These are phyloP conservation scores for Bocquillonia castaneifolia DNA, from an alignment of 441 rosid genomes.

Conservation along the genomic window DNA sequence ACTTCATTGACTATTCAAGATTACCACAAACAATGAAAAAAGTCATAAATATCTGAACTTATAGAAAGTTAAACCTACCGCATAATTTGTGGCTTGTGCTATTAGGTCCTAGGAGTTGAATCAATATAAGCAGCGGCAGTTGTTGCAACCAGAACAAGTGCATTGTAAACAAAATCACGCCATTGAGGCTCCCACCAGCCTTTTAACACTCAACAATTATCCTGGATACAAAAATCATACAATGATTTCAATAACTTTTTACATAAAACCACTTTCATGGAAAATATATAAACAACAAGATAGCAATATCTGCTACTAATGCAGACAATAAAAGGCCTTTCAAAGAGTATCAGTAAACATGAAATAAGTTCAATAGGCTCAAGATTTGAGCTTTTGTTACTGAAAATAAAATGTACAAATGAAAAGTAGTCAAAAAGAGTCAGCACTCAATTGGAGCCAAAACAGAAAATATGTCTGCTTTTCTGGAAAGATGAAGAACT, in stretches of 20 bases:
- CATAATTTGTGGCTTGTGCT: conserved; percentile 19
- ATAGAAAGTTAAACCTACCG: conserved; percentile 30
- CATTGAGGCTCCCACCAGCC: conserved; percentile 22
- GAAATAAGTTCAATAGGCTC: not conserved
- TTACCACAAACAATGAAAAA: not conserved
- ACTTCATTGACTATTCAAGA: not conserved
- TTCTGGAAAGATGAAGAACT: not conserved
- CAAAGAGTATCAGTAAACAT: not conserved
- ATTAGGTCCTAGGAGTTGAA: conserved; percentile 33
- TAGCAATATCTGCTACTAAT: too few species aligned
- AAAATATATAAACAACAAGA: not conserved
- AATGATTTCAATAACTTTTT: not conserved
- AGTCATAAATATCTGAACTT: too few species aligned
- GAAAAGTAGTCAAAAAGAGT: not conserved
- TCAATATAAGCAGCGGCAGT: conserved; percentile 34
- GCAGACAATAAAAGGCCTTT: not conserved
- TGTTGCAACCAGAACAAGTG: conserved; percentile 43
- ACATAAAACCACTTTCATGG: not conserved
- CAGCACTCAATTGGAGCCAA: not conserved
- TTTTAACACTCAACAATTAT: conserved; percentile 18
- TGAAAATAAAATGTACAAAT: not conserved
- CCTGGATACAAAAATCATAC: not conserved
- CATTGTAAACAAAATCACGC: conserved; percentile 38
- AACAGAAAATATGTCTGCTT: not conserved
- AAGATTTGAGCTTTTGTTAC: not conserved